Conservation (phyloP, 139 green algal genomes). For the Tetradesmus obliquus region DNA sequence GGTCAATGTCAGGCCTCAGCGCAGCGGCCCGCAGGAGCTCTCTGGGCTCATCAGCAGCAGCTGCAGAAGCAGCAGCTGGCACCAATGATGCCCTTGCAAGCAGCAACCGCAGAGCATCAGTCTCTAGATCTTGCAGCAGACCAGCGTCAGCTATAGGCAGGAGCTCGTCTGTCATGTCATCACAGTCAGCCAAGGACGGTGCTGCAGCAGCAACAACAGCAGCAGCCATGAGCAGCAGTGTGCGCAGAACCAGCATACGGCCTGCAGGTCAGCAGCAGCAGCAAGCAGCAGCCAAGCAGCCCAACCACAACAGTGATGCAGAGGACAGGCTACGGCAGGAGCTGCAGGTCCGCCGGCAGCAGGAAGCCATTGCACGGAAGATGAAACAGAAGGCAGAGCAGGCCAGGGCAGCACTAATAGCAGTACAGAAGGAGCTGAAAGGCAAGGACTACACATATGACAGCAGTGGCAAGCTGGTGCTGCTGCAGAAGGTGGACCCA, state of each 20-base stretch:
- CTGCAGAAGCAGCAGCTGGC: background rate
- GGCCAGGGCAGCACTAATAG: slow-evolving; percentile 45
- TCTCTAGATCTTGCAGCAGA: background rate
- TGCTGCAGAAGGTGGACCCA: slow-evolving; percentile 53
- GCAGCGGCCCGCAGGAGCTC: background rate
- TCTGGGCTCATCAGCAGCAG: background rate
- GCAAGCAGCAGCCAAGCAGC: slow-evolving; percentile 35
- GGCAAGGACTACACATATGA: slow-evolving; percentile 74
- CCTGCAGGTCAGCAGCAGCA: background rate
- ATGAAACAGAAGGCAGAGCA: slow-evolving; percentile 56
- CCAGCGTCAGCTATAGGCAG: background rate
- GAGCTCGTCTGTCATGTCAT: background rate
- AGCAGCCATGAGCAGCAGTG: background rate
- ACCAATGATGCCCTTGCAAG: background rate
- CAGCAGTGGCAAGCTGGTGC: slow-evolving; percentile 62
- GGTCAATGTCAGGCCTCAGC: background rate
- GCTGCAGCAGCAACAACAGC: slow-evolving; percentile 2
- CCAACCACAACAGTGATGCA: slow-evolving; percentile 40
- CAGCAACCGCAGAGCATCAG: background rate
- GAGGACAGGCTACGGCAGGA: slow-evolving; percentile 69
- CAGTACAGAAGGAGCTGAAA: slow-evolving; percentile 60
- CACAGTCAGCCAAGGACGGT: background rate
- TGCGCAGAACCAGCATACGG: background rate
- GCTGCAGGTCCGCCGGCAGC: slow-evolving; percentile 55
- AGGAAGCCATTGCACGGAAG: slow-evolving; percentile 41